Evolutionary conservation across 176 grass and related monocot genomes (phyloP), one percentile per base, ranked within the genome.

Genomic region (Alopecurus myosuroides): DNA sequence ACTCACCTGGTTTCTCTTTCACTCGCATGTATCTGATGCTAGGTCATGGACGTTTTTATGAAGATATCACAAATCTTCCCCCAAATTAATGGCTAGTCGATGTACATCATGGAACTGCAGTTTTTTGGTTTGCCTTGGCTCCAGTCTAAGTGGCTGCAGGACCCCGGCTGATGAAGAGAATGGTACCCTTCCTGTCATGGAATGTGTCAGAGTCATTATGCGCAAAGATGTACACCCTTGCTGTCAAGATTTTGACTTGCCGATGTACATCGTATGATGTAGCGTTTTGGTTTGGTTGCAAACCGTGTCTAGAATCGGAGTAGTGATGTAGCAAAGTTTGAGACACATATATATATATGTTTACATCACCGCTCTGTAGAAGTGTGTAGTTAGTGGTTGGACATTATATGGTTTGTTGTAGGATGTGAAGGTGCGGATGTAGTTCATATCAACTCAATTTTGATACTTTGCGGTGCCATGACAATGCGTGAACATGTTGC

Each of bases 31-130:
- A 31, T 63, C 30, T 60, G 19, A 61, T 91, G 28, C 49, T 72
- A 99, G 97, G 88, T 99, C 79, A 99, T 99, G 97, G 97, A 99
- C 86, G 97, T 99, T 62, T 99, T 99, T 73, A 87, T 74, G 81
- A 99, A 96, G 91, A 99, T 99, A 92, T 89, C 93, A 26, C 91
- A 99, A 81, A 92, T 99, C 88, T 99, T 99, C 79, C 97, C 97
- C 7, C 91, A 91, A 65, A 92, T 90, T 57, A 86, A 92, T 36
- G 93, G 97, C 80, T 99, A 94, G 92, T 76, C 9, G 17, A 65
- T 41, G 29, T 86, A 65, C 53, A 7, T 42, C 0, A 29, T 26
- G 78, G 31, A 64, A 51, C 44, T 39, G 67, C 85, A 86, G 84
- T 91, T 86, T 85, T 86, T 84, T 93, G 90, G 58, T 84, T 80